These are phyloP conservation scores for Phanerochaete sordida DNA, from an alignment of 768 basidiomycete species.

Conservation along the genomic window DNA sequence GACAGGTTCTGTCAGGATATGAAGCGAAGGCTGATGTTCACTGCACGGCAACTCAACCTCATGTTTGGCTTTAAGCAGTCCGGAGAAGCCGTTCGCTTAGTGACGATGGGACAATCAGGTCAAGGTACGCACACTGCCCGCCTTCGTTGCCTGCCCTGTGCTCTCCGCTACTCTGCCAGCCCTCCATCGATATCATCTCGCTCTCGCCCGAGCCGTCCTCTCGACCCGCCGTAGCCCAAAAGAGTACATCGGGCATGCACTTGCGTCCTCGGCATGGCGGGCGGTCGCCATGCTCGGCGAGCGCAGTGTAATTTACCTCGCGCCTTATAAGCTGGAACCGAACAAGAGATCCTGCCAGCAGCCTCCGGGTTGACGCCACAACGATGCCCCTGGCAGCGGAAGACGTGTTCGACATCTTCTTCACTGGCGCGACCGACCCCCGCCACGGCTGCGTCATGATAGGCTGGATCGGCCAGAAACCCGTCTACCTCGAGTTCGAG, in stretches of 20 bases:
- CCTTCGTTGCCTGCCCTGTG: background rate
- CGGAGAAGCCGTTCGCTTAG: background rate
- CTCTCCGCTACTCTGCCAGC: background rate
- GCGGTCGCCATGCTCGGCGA: background rate
- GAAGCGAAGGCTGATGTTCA: background rate
- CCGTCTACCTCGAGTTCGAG: constrained; percentile 64
- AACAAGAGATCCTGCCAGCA: too few relatives aligned
- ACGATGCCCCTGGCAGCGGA: background rate
- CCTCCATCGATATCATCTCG: background rate
- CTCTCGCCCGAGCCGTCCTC: background rate
- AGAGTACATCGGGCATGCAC: background rate
- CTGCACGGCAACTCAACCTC: constrained; percentile 7
- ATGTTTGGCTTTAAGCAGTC: constrained; percentile 8
- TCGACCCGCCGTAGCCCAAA: background rate
- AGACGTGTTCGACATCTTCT: constrained; percentile 41
- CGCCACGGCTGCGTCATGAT: constrained; percentile 62
- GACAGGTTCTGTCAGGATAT: constrained; percentile 5
- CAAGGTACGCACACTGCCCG: background rate
- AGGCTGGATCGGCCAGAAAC: constrained; percentile 36
- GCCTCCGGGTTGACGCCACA: background rate
- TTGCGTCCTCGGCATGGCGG: background rate
- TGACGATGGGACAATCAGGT: background rate
- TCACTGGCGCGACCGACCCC: constrained; percentile 68
- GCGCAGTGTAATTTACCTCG: background rate
- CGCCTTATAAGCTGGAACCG: constrained; percentile 2